Evolutionary conservation across 768 basidiomycete species (phyloP).

Genomic region (Boletus edulis): DNA sequence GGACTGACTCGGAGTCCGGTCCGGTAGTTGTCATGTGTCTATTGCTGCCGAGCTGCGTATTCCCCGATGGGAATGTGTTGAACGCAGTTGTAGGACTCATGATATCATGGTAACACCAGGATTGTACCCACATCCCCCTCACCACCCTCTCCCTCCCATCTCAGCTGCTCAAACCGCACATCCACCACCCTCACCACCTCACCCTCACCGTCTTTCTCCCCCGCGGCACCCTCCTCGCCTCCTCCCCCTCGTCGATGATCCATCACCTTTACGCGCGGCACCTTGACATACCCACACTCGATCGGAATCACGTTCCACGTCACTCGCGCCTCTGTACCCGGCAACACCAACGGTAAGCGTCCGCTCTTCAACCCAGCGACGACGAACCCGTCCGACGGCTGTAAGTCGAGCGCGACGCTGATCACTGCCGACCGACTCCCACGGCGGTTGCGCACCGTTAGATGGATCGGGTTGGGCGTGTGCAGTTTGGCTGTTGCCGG

Average conservation of each 20-base stretch:
- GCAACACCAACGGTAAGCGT: conserved; percentile 68
- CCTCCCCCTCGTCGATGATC: conserved; percentile 42
- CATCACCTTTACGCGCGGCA: conserved; percentile 63
- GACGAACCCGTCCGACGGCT: conserved; percentile 70
- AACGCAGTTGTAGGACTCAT: too few species aligned
- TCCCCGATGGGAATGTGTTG: too few species aligned
- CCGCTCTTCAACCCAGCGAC: conserved; percentile 72
- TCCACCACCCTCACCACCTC: conserved; percentile 55
- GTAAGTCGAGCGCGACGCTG: conserved; percentile 69
- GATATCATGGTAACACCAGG: conserved; percentile 12
- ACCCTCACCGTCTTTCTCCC: conserved; percentile 38
- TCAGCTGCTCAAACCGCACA: conserved; percentile 40
- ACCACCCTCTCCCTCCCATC: conserved; percentile 2
- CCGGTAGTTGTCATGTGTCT: too few species aligned
- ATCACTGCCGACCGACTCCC: conserved; percentile 65
- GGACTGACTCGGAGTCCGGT: too few species aligned
- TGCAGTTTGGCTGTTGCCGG: conserved; percentile 68
- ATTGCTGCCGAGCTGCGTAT: too few species aligned
- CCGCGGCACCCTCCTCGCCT: conserved; percentile 21
- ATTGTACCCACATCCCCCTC: conserved; percentile 1
- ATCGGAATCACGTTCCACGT: conserved; percentile 70
- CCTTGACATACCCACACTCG: conserved; percentile 64
- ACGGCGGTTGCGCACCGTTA: conserved; percentile 66
- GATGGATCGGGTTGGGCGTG: conserved; percentile 49
- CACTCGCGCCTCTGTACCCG: conserved; percentile 64